These are phyloP conservation scores for Trichoderma oligosporum DNA, from an alignment of 2,329 filamentous ascomycete species.

Conservation along the genomic window DNA sequence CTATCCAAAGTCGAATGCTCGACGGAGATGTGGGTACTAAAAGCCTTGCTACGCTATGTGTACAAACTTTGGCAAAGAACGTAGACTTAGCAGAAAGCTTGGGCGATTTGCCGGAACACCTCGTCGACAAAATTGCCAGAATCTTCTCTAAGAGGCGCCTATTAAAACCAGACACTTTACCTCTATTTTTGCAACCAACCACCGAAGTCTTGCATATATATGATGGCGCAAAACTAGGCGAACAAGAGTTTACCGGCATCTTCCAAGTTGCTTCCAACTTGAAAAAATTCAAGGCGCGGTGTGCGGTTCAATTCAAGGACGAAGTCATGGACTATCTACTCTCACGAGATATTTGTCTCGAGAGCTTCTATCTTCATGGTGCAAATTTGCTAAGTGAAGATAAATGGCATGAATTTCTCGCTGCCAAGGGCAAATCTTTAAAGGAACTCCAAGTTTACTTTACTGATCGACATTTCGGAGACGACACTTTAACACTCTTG, in stretches of 20 bases:
- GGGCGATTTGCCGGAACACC: constrained; percentile 53
- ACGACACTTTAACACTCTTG: constrained; percentile 63
- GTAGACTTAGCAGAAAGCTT: constrained; percentile 59
- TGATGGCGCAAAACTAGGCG: constrained; percentile 60
- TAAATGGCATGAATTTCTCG: constrained; percentile 69
- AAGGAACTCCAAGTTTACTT: constrained; percentile 73
- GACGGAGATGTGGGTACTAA: constrained; percentile 73
- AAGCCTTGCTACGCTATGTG: constrained; percentile 60
- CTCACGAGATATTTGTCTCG: constrained; percentile 65
- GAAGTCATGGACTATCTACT: constrained; percentile 76
- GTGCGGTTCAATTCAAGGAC: constrained; percentile 90
- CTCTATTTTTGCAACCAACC: constrained; percentile 53
- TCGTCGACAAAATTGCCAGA: constrained; percentile 57
- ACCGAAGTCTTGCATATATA: constrained; percentile 53
- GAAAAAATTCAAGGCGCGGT: constrained; percentile 69
- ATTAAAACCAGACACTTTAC: constrained; percentile 50
- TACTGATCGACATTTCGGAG: constrained; percentile 76
- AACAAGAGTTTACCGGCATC: constrained; percentile 74
- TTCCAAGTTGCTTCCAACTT: constrained; percentile 71
- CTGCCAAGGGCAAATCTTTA: constrained; percentile 60
- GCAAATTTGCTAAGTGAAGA: constrained; percentile 76
- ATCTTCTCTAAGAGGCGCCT: constrained; percentile 59
- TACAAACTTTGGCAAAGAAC: constrained; percentile 60
- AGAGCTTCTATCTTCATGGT: constrained; percentile 73
- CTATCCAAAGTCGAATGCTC: constrained; percentile 77